Conservation (phyloP, 1,284 basidiomycete species). For the Amylostereum chailletii region DNA sequence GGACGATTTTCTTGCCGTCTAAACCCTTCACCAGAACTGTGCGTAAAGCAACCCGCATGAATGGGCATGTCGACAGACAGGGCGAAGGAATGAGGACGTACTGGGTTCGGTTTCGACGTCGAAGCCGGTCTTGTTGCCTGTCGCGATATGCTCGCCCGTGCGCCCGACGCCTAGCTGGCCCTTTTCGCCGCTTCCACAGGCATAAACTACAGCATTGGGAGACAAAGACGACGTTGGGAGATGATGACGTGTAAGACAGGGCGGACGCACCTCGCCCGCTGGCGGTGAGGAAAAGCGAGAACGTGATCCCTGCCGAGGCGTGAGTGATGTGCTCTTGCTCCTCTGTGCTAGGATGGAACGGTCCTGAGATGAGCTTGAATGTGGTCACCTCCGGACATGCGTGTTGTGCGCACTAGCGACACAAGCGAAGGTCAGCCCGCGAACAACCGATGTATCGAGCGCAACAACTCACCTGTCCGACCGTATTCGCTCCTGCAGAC, state of each 20-base stretch:
- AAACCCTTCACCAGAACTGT: constrained; percentile 66
- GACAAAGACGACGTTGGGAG: constrained; percentile 1
- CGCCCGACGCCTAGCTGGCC: constrained; percentile 90
- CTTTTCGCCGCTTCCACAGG: constrained; percentile 87
- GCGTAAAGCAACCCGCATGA: constrained; percentile 5
- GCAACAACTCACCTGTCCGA: constrained; percentile 62
- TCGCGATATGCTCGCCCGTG: constrained; percentile 82
- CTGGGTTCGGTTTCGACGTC: constrained; percentile 74
- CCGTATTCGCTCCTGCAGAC: constrained; percentile 74
- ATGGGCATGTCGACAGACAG: constrained; percentile 5
- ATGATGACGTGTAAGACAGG: constrained; percentile 6
- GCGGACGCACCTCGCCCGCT: constrained; percentile 57
- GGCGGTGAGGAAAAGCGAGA: constrained; percentile 76
- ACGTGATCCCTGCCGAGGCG: constrained; percentile 76
- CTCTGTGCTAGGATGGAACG: constrained; percentile 42
- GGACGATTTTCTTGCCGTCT: constrained; percentile 65
- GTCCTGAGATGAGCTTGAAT: constrained; percentile 59
- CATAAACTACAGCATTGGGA: constrained; percentile 49
- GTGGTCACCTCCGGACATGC: constrained; percentile 51
- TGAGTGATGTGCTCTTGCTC: constrained; percentile 64
- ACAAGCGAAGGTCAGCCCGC: no score
- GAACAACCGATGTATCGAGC: not conserved
- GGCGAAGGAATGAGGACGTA: constrained; percentile 23
- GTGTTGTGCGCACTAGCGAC: constrained; percentile 60
- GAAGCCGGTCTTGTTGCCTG: constrained; percentile 75